phyloP scores from a whole-genome alignment of 192 early-diverging fungal species.

The Mycoemilia scoparia region DNA sequence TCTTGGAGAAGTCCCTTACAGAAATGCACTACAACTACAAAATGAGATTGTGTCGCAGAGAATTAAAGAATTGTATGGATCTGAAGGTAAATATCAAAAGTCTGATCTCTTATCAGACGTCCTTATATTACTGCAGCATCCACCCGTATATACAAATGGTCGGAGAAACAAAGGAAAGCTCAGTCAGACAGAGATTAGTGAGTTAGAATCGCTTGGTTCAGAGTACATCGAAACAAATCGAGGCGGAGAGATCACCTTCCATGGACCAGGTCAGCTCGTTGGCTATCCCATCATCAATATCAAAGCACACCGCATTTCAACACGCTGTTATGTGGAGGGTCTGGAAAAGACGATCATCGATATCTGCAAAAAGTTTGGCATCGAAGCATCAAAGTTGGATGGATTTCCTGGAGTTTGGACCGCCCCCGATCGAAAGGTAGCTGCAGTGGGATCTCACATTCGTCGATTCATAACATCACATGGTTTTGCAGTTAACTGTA shows the following conservation, averaged over 20 bases:
- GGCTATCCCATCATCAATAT: constrained; percentile 83
- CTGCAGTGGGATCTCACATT: constrained; percentile 84
- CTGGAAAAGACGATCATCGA: constrained; percentile 65
- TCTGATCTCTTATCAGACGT: constrained; percentile 14
- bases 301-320: constrained; percentile 42
- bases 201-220: constrained; percentile 43
- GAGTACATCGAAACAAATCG: constrained; percentile 46
- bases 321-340: constrained; percentile 56
- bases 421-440: constrained; percentile 64
- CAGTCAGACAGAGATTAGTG: constrained; percentile 24
- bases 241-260: constrained; percentile 91
- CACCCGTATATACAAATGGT: constrained; percentile 83
- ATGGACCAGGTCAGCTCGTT: constrained; percentile 93
- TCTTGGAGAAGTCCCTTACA: constrained; percentile 34
- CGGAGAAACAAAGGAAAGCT: constrained; percentile 50
- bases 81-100: neutral
- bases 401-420: constrained; percentile 90
- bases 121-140: constrained; percentile 61
- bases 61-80: constrained; percentile 19
- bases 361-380: constrained; percentile 42
- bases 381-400: constrained; percentile 38
- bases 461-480: constrained; percentile 75
- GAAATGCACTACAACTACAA: constrained; percentile 38
- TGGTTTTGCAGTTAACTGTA: constrained; percentile 90
- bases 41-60: constrained; percentile 32